These are phyloP conservation scores for Dalbergia cultrata DNA, from an alignment of 306 rosid genomes.

Conservation along the genomic window DNA sequence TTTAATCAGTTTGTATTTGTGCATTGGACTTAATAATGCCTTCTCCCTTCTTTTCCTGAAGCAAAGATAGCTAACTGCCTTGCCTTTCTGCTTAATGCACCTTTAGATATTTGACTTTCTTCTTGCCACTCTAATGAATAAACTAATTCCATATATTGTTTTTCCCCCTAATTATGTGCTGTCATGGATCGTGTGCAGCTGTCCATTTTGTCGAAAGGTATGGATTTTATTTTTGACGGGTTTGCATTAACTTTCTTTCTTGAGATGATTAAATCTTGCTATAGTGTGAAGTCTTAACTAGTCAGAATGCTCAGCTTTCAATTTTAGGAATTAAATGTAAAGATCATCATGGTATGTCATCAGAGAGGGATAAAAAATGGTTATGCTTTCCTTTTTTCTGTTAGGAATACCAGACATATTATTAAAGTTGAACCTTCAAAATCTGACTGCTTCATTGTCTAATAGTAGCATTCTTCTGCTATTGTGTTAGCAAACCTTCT, in stretches of 20 bases:
- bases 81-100: background rate
- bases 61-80: slow-evolving; percentile 3
- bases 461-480: slow-evolving; percentile 25
- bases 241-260: slow-evolving; percentile 16
- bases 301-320: slow-evolving; percentile 15
- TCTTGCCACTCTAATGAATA: slow-evolving; percentile 22
- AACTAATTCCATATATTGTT: slow-evolving; percentile 54
- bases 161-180: slow-evolving; percentile 39
- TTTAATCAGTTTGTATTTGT: slow-evolving; percentile 9
- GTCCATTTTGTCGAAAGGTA: slow-evolving; percentile 99
- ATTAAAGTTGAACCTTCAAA: slow-evolving; percentile 32
- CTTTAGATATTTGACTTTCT: slow-evolving; percentile 25
- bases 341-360: background rate
- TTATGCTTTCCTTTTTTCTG: background rate
- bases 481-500: slow-evolving; percentile 2
- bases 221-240: slow-evolving; percentile 14
- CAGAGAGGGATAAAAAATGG: slow-evolving; percentile 7
- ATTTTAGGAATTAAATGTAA: slow-evolving; percentile 21
- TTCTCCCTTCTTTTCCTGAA: slow-evolving; percentile 11
- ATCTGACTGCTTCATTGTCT: slow-evolving; percentile 17
- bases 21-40: slow-evolving; percentile 1
- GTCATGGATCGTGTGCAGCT: slow-evolving; percentile 63
- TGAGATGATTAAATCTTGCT: background rate
- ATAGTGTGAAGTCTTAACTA: background rate
- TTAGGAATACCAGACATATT: slow-evolving; percentile 2